Evolutionary conservation across 306 rosid species (phyloP), one percentile per base, ranked within the genome.

Genomic region (Quercus berberidifolia): DNA sequence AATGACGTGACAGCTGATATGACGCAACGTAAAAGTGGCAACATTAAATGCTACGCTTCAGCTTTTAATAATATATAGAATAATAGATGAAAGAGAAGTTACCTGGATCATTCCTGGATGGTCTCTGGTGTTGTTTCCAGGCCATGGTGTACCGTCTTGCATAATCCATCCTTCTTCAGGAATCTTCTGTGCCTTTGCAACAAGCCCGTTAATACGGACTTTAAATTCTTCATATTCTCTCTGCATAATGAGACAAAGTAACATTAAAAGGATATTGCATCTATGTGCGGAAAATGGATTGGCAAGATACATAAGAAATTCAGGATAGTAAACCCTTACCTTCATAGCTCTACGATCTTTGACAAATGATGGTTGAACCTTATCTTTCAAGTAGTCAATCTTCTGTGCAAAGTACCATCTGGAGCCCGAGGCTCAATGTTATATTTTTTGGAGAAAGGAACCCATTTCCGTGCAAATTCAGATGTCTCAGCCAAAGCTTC

Each of bases 21-120:
- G 28, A 26, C 28, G 28, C 28, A 26, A 26, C 0, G 2, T 26
- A 2, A 26, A 2, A 26, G 28, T 0, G 2, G 0, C 28, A 26
- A 26, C 2, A 26, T 26, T 26, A 26, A 26, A 26, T 2, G 0
- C 2, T 1, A 26, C 28, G 0, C 28, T 26, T 26, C 28, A 26
- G 0, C 28, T 26, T 26, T 26, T 1, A 26, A 2, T 26, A 26
- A 26, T 26, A 26, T 26, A 26, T 26, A 1, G 2, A 26, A 26
- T 26, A 26, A 26, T 26, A 26, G 28, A 26, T 26, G 28, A 26
- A 26, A 26, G 0, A 55, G 81, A 54, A 85, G 79, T 60, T 23
- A 94, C 98, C 92, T 95, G 99, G 65, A 95, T 95, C 99, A 95
- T 95, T 86, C 98, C 99, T 0, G 99, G 98, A 91, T 95, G 99